Evolutionary conservation across 1,284 basidiomycete genomes (phyloP), one percentile per base, ranked within the genome.

Genomic region (Heterobasidion occidentale): DNA sequence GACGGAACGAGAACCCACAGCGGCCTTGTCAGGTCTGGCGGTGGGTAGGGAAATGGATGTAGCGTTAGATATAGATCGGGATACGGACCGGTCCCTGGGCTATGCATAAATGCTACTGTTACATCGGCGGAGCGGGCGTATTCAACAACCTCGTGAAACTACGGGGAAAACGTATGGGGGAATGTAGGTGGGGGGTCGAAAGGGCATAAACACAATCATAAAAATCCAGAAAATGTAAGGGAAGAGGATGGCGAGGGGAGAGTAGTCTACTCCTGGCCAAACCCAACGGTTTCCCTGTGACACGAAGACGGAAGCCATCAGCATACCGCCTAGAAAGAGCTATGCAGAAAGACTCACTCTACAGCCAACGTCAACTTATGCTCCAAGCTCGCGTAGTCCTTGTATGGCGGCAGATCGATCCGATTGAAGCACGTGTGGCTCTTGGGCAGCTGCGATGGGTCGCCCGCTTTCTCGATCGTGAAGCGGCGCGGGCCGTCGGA

Each of bases 391-490:
- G 91, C 87, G 67, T 92, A 95, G 67, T 91, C 88, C 68, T 90
- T 86, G 73, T 97, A 98, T 36, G 92, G 90, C 9, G 94, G 95
- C 48, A 98, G 73, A 70, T 98, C 94, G 62, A 94, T 79, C 50
- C 92, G 79, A 70, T 95, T 95, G 78, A 95, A 94, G 70, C 94
- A 96, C 0, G 94, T 96, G 66, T 90, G 88, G 63, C 86, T 89
- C 73, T 94, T 88, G 8, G 94, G 94, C 59, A 97, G 72, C 62
- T 94, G 92, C 46, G 83, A 85, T 36, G 92, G 88, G 70, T 96
- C 92, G n/a, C 94, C 94, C 51, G 88, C 90, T 72, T 96, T 97
- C 74, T 97, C 94, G 62, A 98, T 96, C 14, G 94, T 97, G 72
- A 97, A 97, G 59, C 94, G 78, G 54, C 94, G 78, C 5, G 97